A percentile compares a stretch with the other conserved stretches of the same genome.
These are phyloP conservation scores for Russula virescens DNA, from an alignment of 768 basidiomycete genomes.

Conservation along the genomic window DNA sequence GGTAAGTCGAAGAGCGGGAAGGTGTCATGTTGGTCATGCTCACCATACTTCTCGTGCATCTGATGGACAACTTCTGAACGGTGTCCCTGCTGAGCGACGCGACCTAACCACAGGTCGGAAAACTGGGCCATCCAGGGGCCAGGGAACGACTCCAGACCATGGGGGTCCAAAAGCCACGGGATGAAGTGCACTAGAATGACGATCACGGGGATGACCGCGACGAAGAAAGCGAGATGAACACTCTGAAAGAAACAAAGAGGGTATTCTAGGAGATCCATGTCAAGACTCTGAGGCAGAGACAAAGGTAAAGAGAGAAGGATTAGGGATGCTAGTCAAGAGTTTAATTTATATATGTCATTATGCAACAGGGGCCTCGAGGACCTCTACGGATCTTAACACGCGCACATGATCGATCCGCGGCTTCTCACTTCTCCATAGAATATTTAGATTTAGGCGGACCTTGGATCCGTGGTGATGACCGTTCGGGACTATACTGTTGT, in stretches of 20 bases:
- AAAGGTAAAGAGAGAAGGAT: too few relatives aligned
- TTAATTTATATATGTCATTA: too few relatives aligned
- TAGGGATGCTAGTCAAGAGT: background rate
- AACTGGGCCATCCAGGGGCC: conserved; percentile 39
- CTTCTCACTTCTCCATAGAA: too few relatives aligned
- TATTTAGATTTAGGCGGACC: too few relatives aligned
- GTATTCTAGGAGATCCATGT: conserved; percentile 6
- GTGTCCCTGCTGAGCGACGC: conserved; percentile 32
- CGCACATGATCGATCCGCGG: too few relatives aligned
- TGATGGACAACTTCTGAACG: conserved; percentile 35
- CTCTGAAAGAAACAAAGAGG: background rate
- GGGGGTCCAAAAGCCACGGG: conserved; percentile 32
- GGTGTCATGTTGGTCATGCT: background rate
- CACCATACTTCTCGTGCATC: conserved; percentile 40
- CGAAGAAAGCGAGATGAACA: background rate
- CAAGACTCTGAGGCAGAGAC: background rate
- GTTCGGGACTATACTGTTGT: too few relatives aligned
- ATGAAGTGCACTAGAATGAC: conserved; percentile 31
- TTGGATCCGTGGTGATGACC: too few relatives aligned
- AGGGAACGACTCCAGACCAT: conserved; percentile 32
- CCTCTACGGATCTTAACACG: too few relatives aligned
- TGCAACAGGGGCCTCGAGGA: too few relatives aligned
- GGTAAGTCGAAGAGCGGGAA: background rate
- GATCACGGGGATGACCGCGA: conserved; percentile 16
- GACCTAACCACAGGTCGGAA: conserved; percentile 37